Conservation (phyloP, 148 eudicot genomes). For the Rhododendron kiyosumense region DNA sequence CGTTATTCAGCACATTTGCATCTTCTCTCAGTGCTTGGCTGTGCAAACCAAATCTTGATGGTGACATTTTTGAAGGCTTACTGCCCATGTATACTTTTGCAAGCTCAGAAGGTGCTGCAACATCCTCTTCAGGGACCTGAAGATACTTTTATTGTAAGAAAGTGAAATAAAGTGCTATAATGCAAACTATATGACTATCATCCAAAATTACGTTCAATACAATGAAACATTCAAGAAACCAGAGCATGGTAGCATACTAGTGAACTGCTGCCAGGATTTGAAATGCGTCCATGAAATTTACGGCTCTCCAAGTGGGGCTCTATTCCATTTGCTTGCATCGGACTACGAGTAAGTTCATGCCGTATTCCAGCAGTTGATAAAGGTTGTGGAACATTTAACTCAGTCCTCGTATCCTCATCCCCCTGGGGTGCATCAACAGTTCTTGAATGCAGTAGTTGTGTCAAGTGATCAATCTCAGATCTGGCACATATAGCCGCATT, state of each 20-base stretch:
- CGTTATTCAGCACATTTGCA: constrained; percentile 23
- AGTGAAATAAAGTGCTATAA: neutral
- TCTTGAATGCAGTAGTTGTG: constrained; percentile 51
- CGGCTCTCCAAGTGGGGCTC: constrained; percentile 20
- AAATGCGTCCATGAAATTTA: constrained; percentile 18
- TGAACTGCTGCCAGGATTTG: constrained; percentile 43
- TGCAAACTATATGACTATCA: neutral
- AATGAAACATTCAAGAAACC: neutral
- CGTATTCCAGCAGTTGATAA: constrained; percentile 25
- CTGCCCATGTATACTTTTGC: constrained; percentile 96
- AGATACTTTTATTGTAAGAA: neutral
- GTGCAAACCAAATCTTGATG: constrained; percentile 40
- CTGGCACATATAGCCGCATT: constrained; percentile 30
- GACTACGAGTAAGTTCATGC: constrained; percentile 12
- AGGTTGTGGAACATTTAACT: constrained; percentile 24
- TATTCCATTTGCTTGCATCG: constrained; percentile 24
- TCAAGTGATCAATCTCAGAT: constrained; percentile 65
- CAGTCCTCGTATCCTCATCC: constrained; percentile 22
- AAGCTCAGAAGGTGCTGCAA: constrained; percentile 87
- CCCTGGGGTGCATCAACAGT: constrained; percentile 34
- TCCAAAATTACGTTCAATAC: neutral
- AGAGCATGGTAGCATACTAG: constrained; percentile 32
- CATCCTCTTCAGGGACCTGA: constrained; percentile 60
- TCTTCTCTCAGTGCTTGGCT: constrained; percentile 43
- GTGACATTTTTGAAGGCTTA: constrained; percentile 51